A percentile compares a stretch with the other conserved stretches of the same genome.
Conservation (phyloP, 108 stramenopile species). For the Fistulifera solaris region DNA sequence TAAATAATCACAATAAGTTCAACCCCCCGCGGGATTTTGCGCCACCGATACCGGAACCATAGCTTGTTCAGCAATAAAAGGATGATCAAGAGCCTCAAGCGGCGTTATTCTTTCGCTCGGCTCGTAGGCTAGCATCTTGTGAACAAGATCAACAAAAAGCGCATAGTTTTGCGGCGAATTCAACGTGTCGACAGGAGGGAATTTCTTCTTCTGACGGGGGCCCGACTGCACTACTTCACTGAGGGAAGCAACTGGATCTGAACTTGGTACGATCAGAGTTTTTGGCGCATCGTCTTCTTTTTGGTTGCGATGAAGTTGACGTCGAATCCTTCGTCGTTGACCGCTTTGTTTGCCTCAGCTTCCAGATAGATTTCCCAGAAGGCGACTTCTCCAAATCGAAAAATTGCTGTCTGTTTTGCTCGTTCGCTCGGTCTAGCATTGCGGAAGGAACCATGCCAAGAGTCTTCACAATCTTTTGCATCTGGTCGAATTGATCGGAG, state of each 20-base stretch:
- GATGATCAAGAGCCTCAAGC: conserved; percentile 79
- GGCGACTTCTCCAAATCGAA: conserved; percentile 44
- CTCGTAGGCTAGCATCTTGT: conserved; percentile 81
- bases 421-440: conserved; percentile 67
- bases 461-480: conserved; percentile 91
- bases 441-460: conserved; percentile 84
- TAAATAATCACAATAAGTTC: background rate
- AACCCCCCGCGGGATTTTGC: background rate
- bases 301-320: conserved; percentile 13
- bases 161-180: conserved; percentile 77
- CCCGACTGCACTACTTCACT: conserved; percentile 67
- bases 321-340: conserved; percentile 8
- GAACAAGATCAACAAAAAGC: conserved; percentile 87
- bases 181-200: conserved; percentile 53
- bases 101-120: conserved; percentile 75
- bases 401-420: conserved; percentile 65
- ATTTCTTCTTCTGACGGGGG: conserved; percentile 53
- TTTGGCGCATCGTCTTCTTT: conserved; percentile 8
- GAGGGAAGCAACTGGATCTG: conserved; percentile 54
- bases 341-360: conserved; percentile 29
- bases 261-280: conserved; percentile 47
- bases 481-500: conserved; percentile 93
- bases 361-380: conserved; percentile 37
- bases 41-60: background rate
- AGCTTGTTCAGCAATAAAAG: conserved; percentile 48